Conservation (phyloP, 2,329 filamentous ascomycete genomes). For the Colletotrichum caudatum region DNA sequence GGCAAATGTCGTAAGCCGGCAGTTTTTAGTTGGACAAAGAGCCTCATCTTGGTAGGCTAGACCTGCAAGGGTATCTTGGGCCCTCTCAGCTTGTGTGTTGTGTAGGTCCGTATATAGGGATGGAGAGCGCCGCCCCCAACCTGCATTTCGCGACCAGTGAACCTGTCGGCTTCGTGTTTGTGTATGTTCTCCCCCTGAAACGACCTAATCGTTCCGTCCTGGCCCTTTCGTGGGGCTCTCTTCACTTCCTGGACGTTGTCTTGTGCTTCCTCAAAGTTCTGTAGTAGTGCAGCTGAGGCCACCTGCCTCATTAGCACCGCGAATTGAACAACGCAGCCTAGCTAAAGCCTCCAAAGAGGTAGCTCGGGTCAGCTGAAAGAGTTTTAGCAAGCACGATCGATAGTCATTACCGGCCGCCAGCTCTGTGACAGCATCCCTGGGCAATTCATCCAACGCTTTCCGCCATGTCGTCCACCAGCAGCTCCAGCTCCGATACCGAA, state of each 20-base stretch:
- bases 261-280: background rate
- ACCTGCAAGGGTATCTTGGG: background rate
- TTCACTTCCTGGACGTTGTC: background rate
- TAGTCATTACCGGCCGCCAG: background rate
- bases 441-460: background rate
- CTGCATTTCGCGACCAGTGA: background rate
- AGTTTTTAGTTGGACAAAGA: conserved; percentile 2
- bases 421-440: background rate
- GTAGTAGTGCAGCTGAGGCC: background rate
- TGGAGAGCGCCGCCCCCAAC: no score
- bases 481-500: conserved; percentile 22
- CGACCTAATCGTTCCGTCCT: background rate
- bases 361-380: background rate
- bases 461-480: conserved; percentile 24
- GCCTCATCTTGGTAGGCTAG: conserved; percentile 7
- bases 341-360: background rate
- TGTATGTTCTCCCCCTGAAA: no score
- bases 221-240: background rate
- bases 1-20: conserved; percentile 4
- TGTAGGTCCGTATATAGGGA: background rate
- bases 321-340: background rate
- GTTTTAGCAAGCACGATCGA: conserved; percentile 2
- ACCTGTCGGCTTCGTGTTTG: background rate
- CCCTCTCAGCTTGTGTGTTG: background rate
- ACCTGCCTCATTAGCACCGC: background rate